Base-by-base conservation (phyloP, 1,139 yeast genomes). In the Saccharomycopsis crataegensis region DNA sequence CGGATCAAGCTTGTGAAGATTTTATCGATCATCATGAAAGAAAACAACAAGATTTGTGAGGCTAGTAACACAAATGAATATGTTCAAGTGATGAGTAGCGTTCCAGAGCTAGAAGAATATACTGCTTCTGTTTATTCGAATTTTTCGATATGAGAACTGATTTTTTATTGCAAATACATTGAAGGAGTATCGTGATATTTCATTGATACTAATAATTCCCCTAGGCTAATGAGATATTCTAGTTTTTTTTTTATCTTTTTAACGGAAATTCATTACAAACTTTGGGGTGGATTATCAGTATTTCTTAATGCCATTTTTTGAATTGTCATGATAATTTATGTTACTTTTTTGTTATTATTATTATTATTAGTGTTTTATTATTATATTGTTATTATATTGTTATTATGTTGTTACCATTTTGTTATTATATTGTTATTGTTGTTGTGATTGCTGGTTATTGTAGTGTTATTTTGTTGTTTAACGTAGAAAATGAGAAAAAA, bases 101-200 rank as follows among this genome's bases (percentile, higher is more conserved):
- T 65, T 31, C 73, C 70, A 46, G 90, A 82, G 58, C 76, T 91
- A 58, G 95, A 88, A 61, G 96, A 90, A 58, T 78, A 91, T 62
- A 83, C 96, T 69, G 97, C 97, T 5, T 78, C 90, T 62, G 93
- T 91, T 8, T 91, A 91, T 67, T 85, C 96, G 38, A 89, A 89
- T 65, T 88, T 86, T 67, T 86, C 82, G 4, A 53, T 64, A 16
- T 62, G 56, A 49, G 28, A 2, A 4, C 28, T 22, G 28, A 22
- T 22, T 22, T 22, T 22, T 22, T 22, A 22, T 22, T 22, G 28
- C 28, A 22, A 22, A 3, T 22, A 22, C 28, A 22, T 22, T 22
- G 28, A 22, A 22, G 28, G 28, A 22, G 28, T 22, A 22, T 22
- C 4, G 28, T 22, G 28, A 22, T 22, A 22, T 22, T 22, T 4